Percentiles rank a stretch among this genome's conserved stretches.
Conservation (phyloP, 2,329 filamentous ascomycete genomes). For the Domatiomyces globalis region DNA sequence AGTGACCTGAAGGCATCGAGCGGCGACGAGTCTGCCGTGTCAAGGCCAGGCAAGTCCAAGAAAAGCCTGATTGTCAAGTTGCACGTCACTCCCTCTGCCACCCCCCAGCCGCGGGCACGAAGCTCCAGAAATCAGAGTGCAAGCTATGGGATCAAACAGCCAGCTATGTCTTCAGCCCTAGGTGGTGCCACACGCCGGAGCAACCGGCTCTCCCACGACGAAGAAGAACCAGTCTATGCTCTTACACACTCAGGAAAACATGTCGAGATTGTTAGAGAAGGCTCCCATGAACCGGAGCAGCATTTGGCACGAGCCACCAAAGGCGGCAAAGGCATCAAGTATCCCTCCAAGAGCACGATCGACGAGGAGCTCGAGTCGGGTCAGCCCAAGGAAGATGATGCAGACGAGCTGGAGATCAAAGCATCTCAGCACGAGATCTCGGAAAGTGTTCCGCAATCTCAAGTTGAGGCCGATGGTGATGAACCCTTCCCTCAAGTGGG, state of each 20-base stretch:
- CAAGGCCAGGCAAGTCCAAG: conserved; percentile 13
- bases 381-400: conserved; percentile 16
- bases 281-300: conserved; percentile 39
- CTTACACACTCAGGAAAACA: conserved; percentile 47
- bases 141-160: conserved; percentile 20
- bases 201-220: conserved; percentile 45
- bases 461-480: conserved; percentile 18
- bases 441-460: conserved; percentile 27
- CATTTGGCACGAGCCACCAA: conserved; percentile 27
- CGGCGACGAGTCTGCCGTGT: conserved; percentile 15
- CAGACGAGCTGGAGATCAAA: conserved; percentile 22
- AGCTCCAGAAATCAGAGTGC: conserved; percentile 21
- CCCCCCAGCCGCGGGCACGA: conserved; percentile 16
- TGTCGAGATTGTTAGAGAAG: conserved; percentile 38
- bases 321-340: conserved; percentile 29
- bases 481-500: conserved; percentile 17
- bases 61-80: conserved; percentile 6
- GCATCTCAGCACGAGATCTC: conserved; percentile 29
- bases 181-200: conserved; percentile 31
- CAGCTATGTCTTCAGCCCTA: conserved; percentile 19
- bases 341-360: conserved; percentile 26
- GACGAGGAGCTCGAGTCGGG: conserved; percentile 28
- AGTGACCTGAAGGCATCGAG: conserved; percentile 15
- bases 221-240: conserved; percentile 41
- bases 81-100: conserved; percentile 16